Conservation (phyloP, 2,329 filamentous ascomycete species). For the Calonectria fujianensis region DNA sequence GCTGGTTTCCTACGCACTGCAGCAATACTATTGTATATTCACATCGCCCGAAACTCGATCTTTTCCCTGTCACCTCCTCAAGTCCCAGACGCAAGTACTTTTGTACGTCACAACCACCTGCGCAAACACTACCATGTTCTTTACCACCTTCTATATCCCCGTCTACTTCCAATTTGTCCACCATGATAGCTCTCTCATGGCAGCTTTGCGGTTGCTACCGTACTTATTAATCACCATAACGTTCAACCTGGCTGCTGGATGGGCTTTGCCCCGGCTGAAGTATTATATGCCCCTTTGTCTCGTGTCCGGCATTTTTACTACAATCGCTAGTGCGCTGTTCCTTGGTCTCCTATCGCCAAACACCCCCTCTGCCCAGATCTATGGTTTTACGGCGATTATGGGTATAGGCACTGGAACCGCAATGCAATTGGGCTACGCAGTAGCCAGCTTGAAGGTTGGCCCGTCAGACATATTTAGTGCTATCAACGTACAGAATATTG, state of each 20-base stretch:
- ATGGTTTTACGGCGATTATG: not conserved
- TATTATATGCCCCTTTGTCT: conserved; percentile 18
- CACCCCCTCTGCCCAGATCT: not conserved
- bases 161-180: conserved; percentile 12
- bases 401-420: not conserved
- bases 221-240: not conserved
- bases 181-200: conserved; percentile 11
- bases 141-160: conserved; percentile 6
- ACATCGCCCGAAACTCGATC: not conserved
- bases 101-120: not conserved
- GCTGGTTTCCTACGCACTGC: not conserved
- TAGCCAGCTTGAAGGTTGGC: not conserved
- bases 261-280: not conserved
- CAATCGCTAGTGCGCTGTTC: not conserved
- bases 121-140: conserved; percentile 2
- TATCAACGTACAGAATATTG: not conserved
- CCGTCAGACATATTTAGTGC: conserved; percentile 1
- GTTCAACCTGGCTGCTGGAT: not conserved
- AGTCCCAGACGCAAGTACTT: not conserved
- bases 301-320: not conserved
- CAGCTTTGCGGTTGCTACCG: conserved; percentile 3
- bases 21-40: conserved; percentile 7
- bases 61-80: conserved; percentile 12
- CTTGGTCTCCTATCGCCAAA: not conserved
- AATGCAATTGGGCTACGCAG: not conserved